Base-by-base conservation (phyloP, 805 yeast species). In the Naumovozyma baii region DNA sequence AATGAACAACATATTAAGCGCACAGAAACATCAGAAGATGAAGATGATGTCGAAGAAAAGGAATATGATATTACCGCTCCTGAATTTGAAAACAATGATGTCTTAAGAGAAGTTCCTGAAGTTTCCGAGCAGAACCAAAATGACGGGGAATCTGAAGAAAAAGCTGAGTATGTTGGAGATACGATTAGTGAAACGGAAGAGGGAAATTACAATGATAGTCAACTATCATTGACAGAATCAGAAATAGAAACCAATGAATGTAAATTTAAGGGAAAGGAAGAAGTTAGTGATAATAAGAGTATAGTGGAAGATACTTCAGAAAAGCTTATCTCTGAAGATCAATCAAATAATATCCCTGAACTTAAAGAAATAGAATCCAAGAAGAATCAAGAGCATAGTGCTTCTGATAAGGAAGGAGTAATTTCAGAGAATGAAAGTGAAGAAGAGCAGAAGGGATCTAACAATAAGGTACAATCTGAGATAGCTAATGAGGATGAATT, bases 401-500 rank as follows among this genome's bases (percentile, higher is more conserved):
- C 26, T 22, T 13, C 17, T 18, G 34, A 20, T 17, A 28, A 34
- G 14, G 34, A 25, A 10, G 35, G 17, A 15, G 16, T 7, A 7
- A 22, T 22, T 22, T 22, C 26, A 22, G 10, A 22, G 7, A 22
- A 22, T 10, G 26, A 22, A 10, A 22, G 8, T 12, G 36, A 33
- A 20, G 22, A 29, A 14, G 36, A 36, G 12, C 19, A 38, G 19
- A 26, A 36, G 13, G 34, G 32, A 18, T 33, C 14, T 15, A 26
- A 20, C 13, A 13, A 31, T 2, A 18, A 19, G 17, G 33, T 14
- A 15, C 22, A 26, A 28, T 12, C 33, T 3, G 16, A n/a, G 14
- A 18, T 5, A 1, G 18, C 31, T 16, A 42, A 38, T 19, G 18
- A 38, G 19, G 49, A 46, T 20, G 49, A 36, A 36, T 22, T 34